These are phyloP conservation scores for Talaromyces nanjingensis DNA, from an alignment of 495 filamentous ascomycete genomes.

Conservation along the genomic window DNA sequence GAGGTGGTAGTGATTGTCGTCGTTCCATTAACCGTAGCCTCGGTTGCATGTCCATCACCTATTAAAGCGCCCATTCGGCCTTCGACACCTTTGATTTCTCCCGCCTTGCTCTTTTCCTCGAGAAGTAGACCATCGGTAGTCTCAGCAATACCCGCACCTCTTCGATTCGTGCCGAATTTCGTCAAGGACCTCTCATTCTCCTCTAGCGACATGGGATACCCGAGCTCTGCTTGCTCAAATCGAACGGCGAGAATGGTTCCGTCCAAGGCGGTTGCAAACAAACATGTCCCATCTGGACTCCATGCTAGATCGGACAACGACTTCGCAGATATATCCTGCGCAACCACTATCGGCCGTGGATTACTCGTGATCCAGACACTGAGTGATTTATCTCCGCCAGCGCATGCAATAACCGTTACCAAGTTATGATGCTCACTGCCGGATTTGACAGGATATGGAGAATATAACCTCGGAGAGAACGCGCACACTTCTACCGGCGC, in stretches of 20 bases:
- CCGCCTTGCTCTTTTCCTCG: conserved; percentile 87
- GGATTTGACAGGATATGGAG: conserved; percentile 52
- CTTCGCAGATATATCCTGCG: conserved; percentile 81
- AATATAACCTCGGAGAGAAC: conserved; percentile 89
- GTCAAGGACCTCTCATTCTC: conserved; percentile 89
- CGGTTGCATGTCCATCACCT: conserved; percentile 58
- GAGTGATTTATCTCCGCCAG: conserved; percentile 90
- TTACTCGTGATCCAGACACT: conserved; percentile 97
- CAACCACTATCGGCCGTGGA: conserved; percentile 78
- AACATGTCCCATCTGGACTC: conserved; percentile 82
- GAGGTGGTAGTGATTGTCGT: not conserved
- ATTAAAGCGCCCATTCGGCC: conserved; percentile 96
- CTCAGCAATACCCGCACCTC: conserved; percentile 81
- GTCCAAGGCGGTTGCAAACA: conserved; percentile 82
- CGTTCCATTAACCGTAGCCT: conserved; percentile 33
- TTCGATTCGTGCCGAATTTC: conserved; percentile 83
- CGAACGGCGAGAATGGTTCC: conserved; percentile 72
- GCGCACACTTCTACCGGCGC: conserved; percentile 94
- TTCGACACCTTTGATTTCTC: conserved; percentile 80
- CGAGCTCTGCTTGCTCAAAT: conserved; percentile 68
- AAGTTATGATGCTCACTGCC: conserved; percentile 32
- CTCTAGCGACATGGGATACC: conserved; percentile 63
- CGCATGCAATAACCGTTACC: conserved; percentile 95
- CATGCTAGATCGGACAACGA: conserved; percentile 90
- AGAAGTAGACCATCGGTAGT: conserved; percentile 78